phyloP scores from a whole-genome alignment of 2,329 filamentous ascomycete genomes.

The Claviceps purpurea region DNA sequence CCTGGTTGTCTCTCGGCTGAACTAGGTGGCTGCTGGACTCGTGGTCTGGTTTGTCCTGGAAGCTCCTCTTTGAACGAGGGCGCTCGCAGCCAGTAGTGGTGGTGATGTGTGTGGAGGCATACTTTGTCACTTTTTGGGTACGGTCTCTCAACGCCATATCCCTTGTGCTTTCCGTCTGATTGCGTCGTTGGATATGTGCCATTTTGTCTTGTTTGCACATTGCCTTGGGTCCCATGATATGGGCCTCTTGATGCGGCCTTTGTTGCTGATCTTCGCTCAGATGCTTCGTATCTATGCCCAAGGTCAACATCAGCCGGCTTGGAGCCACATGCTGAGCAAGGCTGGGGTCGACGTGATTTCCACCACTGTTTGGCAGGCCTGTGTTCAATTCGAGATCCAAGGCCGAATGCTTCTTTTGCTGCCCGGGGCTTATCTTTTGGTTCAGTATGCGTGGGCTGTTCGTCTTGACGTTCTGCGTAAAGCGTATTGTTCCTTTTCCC shows the following conservation, averaged over 20 bases:
- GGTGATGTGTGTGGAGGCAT: conserved; percentile 46
- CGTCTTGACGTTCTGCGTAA: not conserved
- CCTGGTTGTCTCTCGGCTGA: conserved; percentile 1
- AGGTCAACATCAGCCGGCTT: conserved; percentile 4
- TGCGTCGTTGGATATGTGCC: not conserved
- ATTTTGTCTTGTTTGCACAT: not conserved
- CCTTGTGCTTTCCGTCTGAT: not conserved
- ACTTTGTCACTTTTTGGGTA: conserved; percentile 11
- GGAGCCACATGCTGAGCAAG: not conserved
- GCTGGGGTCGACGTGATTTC: not conserved
- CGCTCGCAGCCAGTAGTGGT: conserved; percentile 44
- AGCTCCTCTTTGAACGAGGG: conserved; percentile 8
- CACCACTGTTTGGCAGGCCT: not conserved
- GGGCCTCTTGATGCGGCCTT: not conserved
- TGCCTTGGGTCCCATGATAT: not conserved
- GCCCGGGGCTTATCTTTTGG: not conserved
- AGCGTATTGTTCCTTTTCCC: conserved; percentile 9
- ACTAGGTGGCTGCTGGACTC: not conserved
- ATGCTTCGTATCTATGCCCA: not conserved
- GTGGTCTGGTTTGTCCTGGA: not conserved
- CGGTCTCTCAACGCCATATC: not conserved
- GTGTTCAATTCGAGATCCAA: not conserved
- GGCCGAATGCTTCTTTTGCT: not conserved
- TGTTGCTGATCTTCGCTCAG: not conserved
- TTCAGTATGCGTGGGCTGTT: not conserved